Evolutionary conservation across 2,329 filamentous ascomycete species (phyloP), one percentile per base, ranked within the genome.

Genomic region (Exophiala alcalophila): DNA sequence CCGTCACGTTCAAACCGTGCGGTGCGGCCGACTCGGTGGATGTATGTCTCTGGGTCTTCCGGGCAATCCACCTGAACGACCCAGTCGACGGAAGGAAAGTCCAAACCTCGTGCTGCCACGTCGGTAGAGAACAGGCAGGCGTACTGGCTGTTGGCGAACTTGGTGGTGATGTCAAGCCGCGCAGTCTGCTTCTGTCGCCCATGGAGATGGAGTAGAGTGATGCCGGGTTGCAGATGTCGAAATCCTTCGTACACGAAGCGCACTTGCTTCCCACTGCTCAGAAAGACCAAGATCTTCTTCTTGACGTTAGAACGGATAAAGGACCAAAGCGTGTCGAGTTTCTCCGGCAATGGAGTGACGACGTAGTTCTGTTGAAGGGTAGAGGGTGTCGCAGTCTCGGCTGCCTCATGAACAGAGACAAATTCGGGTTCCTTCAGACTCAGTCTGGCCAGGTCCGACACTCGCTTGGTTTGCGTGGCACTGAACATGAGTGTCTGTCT

Each of bases 1-100:
- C 92, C 92, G 39, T 87, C 80, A 52, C 85, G 84, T 58, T 96
- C 84, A 63, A 94, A 97, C 15, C 91, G 80, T n/a, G 92, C 92
- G 12, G 92, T 97, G 20, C 92, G 80, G 2, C 92, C 92, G 4
- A 96, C 91, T 46, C 92, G 81, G 66, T 98, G 92, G 55, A 98
- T 97, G 59, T 98, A 98, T 0, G 92, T 98, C 59, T 97, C 92
- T 3, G 86, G 85, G 63, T 98, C 91, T 64, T 98, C 92, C 0
- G 92, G 92, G 54, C 87, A 94, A 63, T 98, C 92, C n/a, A 87
- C 77, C 62, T 98, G 92, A n/a, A 98, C 88, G 4, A 98, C 92
- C 85, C 92, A 98, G 63, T 98, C 92, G 0, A 98, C 92, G 3
- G 89, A 84, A 0, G 92, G 92, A 61, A 98, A 97, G 64, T 98